Conservation (phyloP, 2,329 filamentous ascomycete species). For the Talaromyces albobiverticillius region DNA sequence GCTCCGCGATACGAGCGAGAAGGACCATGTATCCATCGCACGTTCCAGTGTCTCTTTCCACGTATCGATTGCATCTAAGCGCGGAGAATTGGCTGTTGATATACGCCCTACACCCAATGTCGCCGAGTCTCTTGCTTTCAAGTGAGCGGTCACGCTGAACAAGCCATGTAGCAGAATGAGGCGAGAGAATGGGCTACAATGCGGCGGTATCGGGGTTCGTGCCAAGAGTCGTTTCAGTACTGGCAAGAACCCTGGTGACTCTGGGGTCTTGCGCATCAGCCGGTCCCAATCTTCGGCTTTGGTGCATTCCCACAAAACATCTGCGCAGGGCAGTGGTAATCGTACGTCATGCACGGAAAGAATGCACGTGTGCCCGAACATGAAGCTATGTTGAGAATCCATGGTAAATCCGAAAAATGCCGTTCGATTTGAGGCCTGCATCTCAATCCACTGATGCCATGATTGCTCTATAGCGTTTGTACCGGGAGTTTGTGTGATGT, state of each 20-base stretch:
- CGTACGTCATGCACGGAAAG: constrained; percentile 27
- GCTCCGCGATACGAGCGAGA: constrained; percentile 23
- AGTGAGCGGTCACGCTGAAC: constrained; percentile 25
- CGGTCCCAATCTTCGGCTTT: constrained; percentile 22
- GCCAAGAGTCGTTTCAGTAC: constrained; percentile 22
- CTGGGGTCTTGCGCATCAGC: constrained; percentile 18
- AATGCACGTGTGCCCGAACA: constrained; percentile 27
- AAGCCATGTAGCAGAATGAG: constrained; percentile 25
- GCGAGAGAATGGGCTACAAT: constrained; percentile 23
- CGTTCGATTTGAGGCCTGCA: constrained; percentile 24
- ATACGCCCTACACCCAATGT: constrained; percentile 20
- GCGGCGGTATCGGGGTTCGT: constrained; percentile 20
- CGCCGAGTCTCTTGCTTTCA: constrained; percentile 23
- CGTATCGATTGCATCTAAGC: constrained; percentile 17
- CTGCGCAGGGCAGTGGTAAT: constrained; percentile 25
- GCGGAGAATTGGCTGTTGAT: constrained; percentile 11
- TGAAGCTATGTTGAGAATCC: constrained; percentile 28
- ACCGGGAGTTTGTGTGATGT: constrained; percentile 1
- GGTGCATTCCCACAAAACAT: constrained; percentile 23
- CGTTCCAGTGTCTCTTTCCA: constrained; percentile 26
- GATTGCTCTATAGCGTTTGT: constrained; percentile 16
- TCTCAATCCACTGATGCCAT: constrained; percentile 25
- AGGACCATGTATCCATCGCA: constrained; percentile 28
- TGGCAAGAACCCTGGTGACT: constrained; percentile 23
- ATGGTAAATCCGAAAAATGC: constrained; percentile 30